Evolutionary conservation across 2,329 filamentous ascomycete species (phyloP).

Genomic region (Fusarium irregulare): DNA sequence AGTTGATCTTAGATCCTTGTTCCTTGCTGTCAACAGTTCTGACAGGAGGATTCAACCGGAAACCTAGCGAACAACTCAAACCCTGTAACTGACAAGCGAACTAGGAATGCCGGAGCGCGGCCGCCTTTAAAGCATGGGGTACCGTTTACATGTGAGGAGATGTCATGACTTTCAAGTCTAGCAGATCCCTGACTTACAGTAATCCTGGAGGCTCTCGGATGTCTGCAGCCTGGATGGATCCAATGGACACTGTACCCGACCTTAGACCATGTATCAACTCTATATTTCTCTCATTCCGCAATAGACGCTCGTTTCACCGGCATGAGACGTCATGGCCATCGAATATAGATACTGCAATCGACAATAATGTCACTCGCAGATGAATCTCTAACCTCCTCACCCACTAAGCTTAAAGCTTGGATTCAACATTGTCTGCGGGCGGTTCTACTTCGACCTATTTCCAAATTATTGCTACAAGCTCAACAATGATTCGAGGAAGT

Average conservation of each 20-base stretch:
- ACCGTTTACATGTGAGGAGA: conserved; percentile 4
- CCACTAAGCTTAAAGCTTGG: neutral
- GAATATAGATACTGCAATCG: neutral
- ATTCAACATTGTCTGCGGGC: neutral
- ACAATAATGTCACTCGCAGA: neutral
- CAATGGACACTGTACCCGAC: neutral
- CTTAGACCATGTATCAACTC: neutral
- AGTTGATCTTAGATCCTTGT: conserved; percentile 4
- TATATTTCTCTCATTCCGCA: neutral
- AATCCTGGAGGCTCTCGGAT: neutral
- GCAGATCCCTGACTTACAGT: neutral
- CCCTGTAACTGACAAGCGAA: neutral
- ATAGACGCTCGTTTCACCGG: neutral
- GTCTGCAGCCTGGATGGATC: too few relatives aligned
- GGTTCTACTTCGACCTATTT: neutral
- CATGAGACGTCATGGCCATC: neutral
- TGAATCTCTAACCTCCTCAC: neutral
- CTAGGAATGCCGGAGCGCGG: neutral
- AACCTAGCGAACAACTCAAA: neutral
- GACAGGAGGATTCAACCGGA: neutral
- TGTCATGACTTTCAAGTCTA: neutral
- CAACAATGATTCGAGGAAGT: conserved; percentile 11
- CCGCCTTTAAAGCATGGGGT: conserved; percentile 27
- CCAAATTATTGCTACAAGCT: neutral
- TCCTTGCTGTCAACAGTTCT: conserved; percentile 4